A percentile compares a stretch with the other conserved stretches of the same genome.
Conservation (phyloP, 768 basidiomycete species). For the Myochromella boudieri region DNA sequence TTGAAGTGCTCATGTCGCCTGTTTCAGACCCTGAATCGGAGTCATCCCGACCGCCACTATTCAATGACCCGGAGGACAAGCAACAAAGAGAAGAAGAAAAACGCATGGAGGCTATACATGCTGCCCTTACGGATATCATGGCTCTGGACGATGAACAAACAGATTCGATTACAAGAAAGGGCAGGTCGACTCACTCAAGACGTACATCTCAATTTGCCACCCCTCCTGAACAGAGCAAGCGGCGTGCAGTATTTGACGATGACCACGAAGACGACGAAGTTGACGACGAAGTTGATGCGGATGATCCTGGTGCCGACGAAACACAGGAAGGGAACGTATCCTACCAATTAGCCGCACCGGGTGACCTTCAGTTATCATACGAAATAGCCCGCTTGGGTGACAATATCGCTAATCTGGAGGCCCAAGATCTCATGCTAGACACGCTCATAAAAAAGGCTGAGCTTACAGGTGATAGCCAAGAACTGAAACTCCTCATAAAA, state of each 20-base stretch:
- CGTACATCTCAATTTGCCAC: conserved; percentile 4
- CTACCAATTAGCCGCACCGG: conserved; percentile 81
- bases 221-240: conserved; percentile 16
- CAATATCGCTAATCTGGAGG: conserved; percentile 73
- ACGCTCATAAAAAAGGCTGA: conserved; percentile 94
- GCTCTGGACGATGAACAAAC: conserved; percentile 66
- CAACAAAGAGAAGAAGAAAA: conserved; percentile 71
- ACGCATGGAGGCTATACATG: conserved; percentile 95
- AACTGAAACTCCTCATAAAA: conserved; percentile 77
- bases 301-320: conserved; percentile 40
- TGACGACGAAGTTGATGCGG: conserved; percentile 43
- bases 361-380: conserved; percentile 84
- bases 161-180: conserved; percentile 10
- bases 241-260: conserved; percentile 35
- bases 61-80: conserved; percentile 77
- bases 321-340: conserved; percentile 44
- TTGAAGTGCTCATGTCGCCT: conserved; percentile 84
- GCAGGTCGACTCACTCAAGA: conserved; percentile 3
- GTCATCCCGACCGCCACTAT: conserved; percentile 70
- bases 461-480: conserved; percentile 85
- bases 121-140: conserved; percentile 94
- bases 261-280: conserved; percentile 49
- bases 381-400: conserved; percentile 80
- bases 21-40: conserved; percentile 49
- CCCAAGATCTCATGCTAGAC: conserved; percentile 82